Evolutionary conservation across 345 rosid genomes (phyloP), one percentile per base, ranked within the genome.

Genomic region (Syzygium oleosum): DNA sequence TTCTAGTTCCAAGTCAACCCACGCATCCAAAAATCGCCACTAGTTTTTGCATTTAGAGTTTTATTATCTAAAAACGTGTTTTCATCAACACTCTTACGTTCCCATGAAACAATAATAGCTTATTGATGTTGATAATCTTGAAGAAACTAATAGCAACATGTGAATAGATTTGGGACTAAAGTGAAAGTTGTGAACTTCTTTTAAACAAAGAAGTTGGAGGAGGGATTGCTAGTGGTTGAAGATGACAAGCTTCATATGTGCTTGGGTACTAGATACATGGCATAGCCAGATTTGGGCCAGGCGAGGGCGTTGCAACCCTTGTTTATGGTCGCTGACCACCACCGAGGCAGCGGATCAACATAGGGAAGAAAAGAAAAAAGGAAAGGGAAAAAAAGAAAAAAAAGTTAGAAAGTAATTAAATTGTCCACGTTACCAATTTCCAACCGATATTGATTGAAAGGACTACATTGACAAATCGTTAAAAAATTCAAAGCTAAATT

Each of bases 271-370:
- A 6, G 46, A 43, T 12, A 61, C 2, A 0, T 61, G 68, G 12
- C 2, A 0, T 0, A 0, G 4, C 2, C 0, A 61, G 4, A n/a
- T 61, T 0, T 3, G 0, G 27, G 13, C 15, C 9, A 61, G 12
- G 17, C 7, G 0, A 61, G 68, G 65, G 27, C 29, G 11, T 56
- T 0, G 5, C 5, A 0, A 22, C 12, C 2, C 5, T 55, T 2
- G 4, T 10, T 9, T 19, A 19, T 21, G 58, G 58, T 22, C 23
- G 3, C 4, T 10, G 3, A 58, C 63, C 63, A 25, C 11, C 14
- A 10, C 0, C 0, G 5, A 58, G 3, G 14, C 63, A 1, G 0
- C 0, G 0, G 1, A 59, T 13, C 0, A 0, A 59, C 3, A 55
- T 2, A 56, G n/a, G n/a, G n/a, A 22, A 9, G 51, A 51, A 51